A percentile compares a stretch with the other conserved stretches of the same genome.
Conservation (phyloP, 2,329 filamentous ascomycete species). For the Epichloe gansuensis region DNA sequence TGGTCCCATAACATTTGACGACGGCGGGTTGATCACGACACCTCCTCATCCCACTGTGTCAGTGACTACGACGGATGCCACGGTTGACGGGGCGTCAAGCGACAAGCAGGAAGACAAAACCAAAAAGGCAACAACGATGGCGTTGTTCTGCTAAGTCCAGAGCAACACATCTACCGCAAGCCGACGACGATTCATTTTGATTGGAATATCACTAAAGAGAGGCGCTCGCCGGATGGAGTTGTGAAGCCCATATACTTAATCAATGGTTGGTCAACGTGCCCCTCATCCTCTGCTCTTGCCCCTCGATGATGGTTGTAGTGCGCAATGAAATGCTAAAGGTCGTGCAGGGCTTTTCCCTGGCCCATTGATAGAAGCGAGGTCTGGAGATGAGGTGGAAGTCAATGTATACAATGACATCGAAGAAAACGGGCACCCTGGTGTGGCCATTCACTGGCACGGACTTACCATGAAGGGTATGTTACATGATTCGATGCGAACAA, state of each 20-base stretch:
- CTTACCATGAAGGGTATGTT: constrained; percentile 44
- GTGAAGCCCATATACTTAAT: constrained; percentile 35
- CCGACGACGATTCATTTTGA: constrained; percentile 18
- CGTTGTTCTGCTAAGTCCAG: constrained; percentile 27
- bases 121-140: neutral
- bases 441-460: constrained; percentile 58
- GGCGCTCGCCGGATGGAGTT: constrained; percentile 36
- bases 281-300: neutral
- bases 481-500: no score
- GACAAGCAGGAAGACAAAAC: neutral
- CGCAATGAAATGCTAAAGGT: neutral
- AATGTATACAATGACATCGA: constrained; percentile 26
- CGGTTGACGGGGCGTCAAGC: neutral
- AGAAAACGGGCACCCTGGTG: constrained; percentile 13
- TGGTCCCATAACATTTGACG: neutral
- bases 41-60: neutral
- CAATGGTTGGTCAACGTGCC: constrained; percentile 25
- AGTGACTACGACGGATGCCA: neutral
- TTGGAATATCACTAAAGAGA: constrained; percentile 28
- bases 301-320: neutral
- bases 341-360: constrained; percentile 26
- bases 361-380: constrained; percentile 31
- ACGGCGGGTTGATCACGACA: neutral
- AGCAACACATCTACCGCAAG: constrained; percentile 26
- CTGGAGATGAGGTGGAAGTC: constrained; percentile 30